phyloP scores from a whole-genome alignment of 176 grass and related monocot genomes.

The Tuctoria greenei region DNA sequence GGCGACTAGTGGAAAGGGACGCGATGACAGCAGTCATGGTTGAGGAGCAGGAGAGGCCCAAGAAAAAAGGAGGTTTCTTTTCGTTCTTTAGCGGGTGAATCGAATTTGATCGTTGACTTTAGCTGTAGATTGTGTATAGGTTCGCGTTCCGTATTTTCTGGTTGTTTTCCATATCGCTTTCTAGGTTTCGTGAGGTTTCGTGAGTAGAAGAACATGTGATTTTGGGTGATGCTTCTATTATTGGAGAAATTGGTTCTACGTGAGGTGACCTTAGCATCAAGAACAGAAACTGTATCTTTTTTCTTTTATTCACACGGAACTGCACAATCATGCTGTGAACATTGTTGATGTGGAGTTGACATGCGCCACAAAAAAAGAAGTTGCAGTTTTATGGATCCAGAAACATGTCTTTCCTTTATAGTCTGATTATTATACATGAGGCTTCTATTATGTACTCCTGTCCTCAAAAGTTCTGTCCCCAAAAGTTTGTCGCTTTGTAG shows the following conservation, averaged over 20 bases:
- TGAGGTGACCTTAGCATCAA: background rate
- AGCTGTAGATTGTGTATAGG: constrained; percentile 29
- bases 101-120: background rate
- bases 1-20: constrained; percentile 86
- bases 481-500: too few species aligned
- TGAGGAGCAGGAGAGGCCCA: constrained; percentile 70
- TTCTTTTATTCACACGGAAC: too few species aligned
- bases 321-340: too few species aligned
- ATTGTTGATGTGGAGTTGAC: too few species aligned
- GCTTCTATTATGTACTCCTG: too few species aligned
- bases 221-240: background rate
- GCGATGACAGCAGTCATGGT: constrained; percentile 84
- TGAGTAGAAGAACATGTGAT: background rate
- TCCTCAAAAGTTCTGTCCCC: too few species aligned
- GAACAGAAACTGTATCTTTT: background rate
- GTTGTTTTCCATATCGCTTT: constrained; percentile 1
- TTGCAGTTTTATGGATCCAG: too few species aligned
- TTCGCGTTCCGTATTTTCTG: constrained; percentile 7
- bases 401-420: too few species aligned
- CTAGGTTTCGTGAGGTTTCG: too few species aligned
- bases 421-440: too few species aligned
- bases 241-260: background rate
- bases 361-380: too few species aligned
- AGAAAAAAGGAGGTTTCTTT: constrained; percentile 66
- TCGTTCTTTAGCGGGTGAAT: constrained; percentile 64